phyloP scores from a whole-genome alignment of 139 green algal genomes.

The Marvania coccoides region DNA sequence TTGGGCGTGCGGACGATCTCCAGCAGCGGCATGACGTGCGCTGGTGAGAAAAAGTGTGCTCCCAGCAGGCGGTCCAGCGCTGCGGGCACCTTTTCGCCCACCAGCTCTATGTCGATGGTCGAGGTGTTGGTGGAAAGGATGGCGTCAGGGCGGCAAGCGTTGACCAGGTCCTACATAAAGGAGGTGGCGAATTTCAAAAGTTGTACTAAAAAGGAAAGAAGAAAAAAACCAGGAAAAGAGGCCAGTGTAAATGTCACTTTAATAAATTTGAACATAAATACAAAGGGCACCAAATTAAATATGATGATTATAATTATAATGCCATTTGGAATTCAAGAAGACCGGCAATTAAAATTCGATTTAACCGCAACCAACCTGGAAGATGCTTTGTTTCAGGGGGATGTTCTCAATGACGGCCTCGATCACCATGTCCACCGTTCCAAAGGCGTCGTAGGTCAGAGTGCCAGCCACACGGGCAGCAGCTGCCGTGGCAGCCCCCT shows the following conservation, averaged over 20 bases:
- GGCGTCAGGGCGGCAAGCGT: slow-evolving; percentile 57
- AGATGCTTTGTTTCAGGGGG: slow-evolving; percentile 88
- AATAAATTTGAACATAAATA: too few relatives aligned
- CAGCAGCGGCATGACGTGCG: slow-evolving; percentile 98
- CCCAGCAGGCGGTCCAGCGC: slow-evolving; percentile 78
- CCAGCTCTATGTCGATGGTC: slow-evolving; percentile 94
- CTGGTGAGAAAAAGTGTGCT: slow-evolving; percentile 93
- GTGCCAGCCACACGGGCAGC: slow-evolving; percentile 55
- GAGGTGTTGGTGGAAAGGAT: slow-evolving; percentile 98
- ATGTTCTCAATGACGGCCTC: slow-evolving; percentile 97
- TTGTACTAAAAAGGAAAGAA: too few relatives aligned
- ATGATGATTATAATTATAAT: too few relatives aligned
- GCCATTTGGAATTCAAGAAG: too few relatives aligned
- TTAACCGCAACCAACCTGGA: too few relatives aligned
- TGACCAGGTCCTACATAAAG: slow-evolving; percentile 54
- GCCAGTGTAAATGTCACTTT: too few relatives aligned
- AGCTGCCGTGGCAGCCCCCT: slow-evolving; percentile 42
- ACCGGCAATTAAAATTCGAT: too few relatives aligned
- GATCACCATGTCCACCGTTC: slow-evolving; percentile 90
- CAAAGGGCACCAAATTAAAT: too few relatives aligned
- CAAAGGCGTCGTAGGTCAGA: slow-evolving; percentile 79
- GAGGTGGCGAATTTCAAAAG: too few relatives aligned
- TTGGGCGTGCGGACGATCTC: slow-evolving; percentile 90
- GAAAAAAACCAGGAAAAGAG: too few relatives aligned
- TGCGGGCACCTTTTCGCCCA: slow-evolving; percentile 48